These are phyloP conservation scores for Opeltia flavorubescens DNA, from an alignment of 495 filamentous ascomycete genomes.

Conservation along the genomic window DNA sequence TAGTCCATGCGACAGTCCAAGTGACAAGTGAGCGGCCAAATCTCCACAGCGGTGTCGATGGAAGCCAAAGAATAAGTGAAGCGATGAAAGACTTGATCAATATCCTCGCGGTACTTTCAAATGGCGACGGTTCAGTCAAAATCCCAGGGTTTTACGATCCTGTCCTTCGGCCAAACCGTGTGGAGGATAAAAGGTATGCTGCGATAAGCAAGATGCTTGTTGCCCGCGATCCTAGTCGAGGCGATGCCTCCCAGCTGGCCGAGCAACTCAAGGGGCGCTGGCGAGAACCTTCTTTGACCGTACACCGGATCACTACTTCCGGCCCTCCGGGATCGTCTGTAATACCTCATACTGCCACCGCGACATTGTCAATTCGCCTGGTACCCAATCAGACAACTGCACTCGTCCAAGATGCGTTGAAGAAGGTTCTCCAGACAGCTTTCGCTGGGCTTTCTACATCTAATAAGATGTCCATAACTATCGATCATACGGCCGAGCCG, in stretches of 20 bases:
- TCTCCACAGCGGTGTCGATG: constrained; percentile 90
- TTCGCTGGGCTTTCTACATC: constrained; percentile 60
- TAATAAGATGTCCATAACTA: constrained; percentile 67
- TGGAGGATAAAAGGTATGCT: constrained; percentile 69
- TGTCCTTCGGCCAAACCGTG: constrained; percentile 57
- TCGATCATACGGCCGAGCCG: constrained; percentile 86
- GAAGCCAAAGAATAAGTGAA: constrained; percentile 75
- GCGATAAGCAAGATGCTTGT: constrained; percentile 69
- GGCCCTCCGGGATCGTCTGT: constrained; percentile 67
- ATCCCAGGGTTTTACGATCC: constrained; percentile 75
- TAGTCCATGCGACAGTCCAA: constrained; percentile 81
- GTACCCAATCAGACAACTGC: constrained; percentile 83
- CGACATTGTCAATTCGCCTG: constrained; percentile 75
- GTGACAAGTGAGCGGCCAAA: constrained; percentile 77
- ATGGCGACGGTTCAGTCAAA: constrained; percentile 39
- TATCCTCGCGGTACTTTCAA: constrained; percentile 64
- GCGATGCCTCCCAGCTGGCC: constrained; percentile 53
- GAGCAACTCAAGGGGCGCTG: constrained; percentile 78
- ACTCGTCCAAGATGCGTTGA: constrained; percentile 52
- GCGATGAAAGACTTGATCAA: constrained; percentile 79
- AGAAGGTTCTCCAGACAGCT: constrained; percentile 49
- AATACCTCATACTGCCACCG: constrained; percentile 74
- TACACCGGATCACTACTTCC: constrained; percentile 68
- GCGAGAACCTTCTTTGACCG: constrained; percentile 89
- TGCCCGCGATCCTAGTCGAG: constrained; percentile 50